phyloP scores from a whole-genome alignment of 148 eudicot species.

The Rhododendron henanense region DNA sequence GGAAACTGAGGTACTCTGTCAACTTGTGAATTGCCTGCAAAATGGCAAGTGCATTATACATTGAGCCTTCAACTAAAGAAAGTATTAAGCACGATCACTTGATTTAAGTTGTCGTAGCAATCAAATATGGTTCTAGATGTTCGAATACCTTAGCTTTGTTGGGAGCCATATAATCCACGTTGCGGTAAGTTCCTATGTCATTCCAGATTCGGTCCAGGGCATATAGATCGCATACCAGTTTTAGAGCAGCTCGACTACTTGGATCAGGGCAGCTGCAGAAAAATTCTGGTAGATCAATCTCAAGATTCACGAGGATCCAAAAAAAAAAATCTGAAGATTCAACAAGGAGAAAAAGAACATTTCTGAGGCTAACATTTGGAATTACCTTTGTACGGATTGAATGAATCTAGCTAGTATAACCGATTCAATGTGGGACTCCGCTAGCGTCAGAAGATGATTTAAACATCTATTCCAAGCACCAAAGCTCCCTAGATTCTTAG shows the following conservation, averaged over 20 bases:
- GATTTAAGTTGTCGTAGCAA: background rate
- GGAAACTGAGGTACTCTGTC: slow-evolving; percentile 73
- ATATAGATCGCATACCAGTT: slow-evolving; percentile 87
- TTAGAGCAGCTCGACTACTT: slow-evolving; percentile 64
- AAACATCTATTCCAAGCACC: slow-evolving; percentile 99
- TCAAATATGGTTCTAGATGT: background rate
- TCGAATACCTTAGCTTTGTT: slow-evolving; percentile 89
- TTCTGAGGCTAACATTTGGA: background rate
- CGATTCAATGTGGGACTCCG: slow-evolving; percentile 94
- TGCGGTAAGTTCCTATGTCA: slow-evolving; percentile 94
- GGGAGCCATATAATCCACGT: slow-evolving; percentile 95
- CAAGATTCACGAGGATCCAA: background rate
- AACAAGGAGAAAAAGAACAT: background rate
- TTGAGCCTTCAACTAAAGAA: background rate
- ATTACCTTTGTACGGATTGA: slow-evolving; percentile 70
- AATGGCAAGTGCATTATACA: background rate
- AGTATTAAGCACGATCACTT: background rate
- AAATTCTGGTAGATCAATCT: background rate
- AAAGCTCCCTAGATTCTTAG: slow-evolving; percentile 76
- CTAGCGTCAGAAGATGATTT: slow-evolving; percentile 88
- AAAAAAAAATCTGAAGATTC: background rate
- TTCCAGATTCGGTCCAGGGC: slow-evolving; percentile 94
- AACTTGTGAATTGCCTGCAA: slow-evolving; percentile 91
- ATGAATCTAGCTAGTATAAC: slow-evolving; percentile 80
- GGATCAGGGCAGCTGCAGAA: slow-evolving; percentile 76